Evolutionary conservation across 768 basidiomycete genomes (phyloP), one percentile per base, ranked within the genome.

Genomic region (Lactarius sp.): DNA sequence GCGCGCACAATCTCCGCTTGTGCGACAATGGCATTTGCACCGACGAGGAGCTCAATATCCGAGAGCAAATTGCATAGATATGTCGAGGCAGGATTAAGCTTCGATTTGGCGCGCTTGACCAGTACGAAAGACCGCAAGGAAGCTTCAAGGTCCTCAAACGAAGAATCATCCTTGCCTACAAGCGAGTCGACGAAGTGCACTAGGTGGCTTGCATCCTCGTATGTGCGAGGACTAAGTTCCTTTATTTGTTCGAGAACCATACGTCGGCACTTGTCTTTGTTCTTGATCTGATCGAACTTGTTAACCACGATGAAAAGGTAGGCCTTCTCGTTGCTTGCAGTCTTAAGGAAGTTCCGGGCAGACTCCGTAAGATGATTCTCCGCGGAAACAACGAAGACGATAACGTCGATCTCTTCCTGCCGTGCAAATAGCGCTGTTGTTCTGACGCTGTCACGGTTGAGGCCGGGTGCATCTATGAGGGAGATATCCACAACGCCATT

Each of bases 251-350:
- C 94, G 33, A 97, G 82, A 51, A 99, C 89, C 37, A 87, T 75
- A 47, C 91, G 82, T 70, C 85, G 84, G 76, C 97, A 98, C 74
- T 92, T 88, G 54, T 89, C 91, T 78, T 98, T 97, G 80, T 98
- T 91, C 73, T 86, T 85, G 77, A 98, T 96, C 73, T 92, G 89
- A 70, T 93, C 94, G 73, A 87, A 99, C 74, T 95, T 94, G 83
- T 99, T 99, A 74, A 98, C 96, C 59, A 98, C 97, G 72, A 98
- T 90, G 79, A 99, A 99, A 54, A 99, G 78, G 73, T 95, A 96
- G 0, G 96, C 94, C 79, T 98, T 98, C 78, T 99, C 97, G 70
- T 92, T 89, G 77, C 90, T 91, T 2, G 96, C 94, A 69, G 85
- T 92, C 79, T 79, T 83, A 52, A 99, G 81, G 81, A 99, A 98